Evolutionary conservation across 345 rosid genomes (phyloP).

Genomic region (Eucalyptus melliodora): DNA sequence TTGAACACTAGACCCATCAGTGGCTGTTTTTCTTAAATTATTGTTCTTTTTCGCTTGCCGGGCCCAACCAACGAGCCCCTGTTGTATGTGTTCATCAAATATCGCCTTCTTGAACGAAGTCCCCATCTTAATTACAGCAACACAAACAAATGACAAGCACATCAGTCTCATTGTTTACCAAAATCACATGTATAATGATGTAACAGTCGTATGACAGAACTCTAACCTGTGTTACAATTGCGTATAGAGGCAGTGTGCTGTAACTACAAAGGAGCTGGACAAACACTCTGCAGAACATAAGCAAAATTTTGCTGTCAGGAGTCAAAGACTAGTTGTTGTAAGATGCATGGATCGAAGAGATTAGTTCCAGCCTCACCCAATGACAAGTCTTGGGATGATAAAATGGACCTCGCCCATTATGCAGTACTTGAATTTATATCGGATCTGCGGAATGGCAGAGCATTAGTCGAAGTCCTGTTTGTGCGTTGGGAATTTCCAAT

Average conservation of each 20-base stretch:
- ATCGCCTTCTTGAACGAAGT: conserved; percentile 62
- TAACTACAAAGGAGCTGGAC: conserved; percentile 76
- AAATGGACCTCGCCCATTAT: conserved; percentile 53
- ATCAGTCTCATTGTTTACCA: not conserved
- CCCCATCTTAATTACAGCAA: conserved; percentile 52
- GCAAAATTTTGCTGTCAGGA: not conserved
- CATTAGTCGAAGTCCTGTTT: not conserved
- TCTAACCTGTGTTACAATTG: conserved; percentile 68
- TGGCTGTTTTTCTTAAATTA: conserved; percentile 16
- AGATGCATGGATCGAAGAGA: not conserved
- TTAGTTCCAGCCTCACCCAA: conserved; percentile 36
- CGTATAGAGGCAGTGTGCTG: conserved; percentile 79
- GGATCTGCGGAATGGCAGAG: conserved; percentile 21
- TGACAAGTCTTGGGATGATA: conserved; percentile 51
- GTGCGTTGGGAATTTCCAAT: not conserved
- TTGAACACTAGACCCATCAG: conserved; percentile 5
- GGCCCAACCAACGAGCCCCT: conserved; percentile 66
- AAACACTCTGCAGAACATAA: conserved; percentile 19
- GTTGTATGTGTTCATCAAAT: conserved; percentile 60
- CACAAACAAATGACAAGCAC: not conserved
- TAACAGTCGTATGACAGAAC: not conserved
- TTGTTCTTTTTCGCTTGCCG: conserved; percentile 36
- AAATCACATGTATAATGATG: not conserved
- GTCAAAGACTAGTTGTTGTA: not conserved
- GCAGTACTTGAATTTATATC: conserved; percentile 64